Percentiles rank a stretch among this genome's conserved stretches.
Conservation (phyloP, 2,329 filamentous ascomycete genomes). For the Rosellinia necatrix region DNA sequence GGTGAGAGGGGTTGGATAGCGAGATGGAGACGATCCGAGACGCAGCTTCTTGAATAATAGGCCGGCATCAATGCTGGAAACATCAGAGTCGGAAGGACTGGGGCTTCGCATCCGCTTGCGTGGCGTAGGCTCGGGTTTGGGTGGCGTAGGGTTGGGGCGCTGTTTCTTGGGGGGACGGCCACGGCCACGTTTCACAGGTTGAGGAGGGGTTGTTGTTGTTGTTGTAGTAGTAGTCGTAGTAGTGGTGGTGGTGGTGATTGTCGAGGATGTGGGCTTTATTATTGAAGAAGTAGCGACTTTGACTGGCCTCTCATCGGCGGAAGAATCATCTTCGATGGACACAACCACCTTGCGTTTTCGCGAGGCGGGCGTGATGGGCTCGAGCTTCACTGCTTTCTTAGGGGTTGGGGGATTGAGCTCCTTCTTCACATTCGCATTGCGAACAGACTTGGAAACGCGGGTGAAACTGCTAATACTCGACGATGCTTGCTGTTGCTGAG, state of each 20-base stretch:
- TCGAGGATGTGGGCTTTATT: neutral
- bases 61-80: conserved; percentile 40
- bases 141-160: conserved; percentile 32
- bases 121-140: conserved; percentile 36
- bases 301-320: conserved; percentile 37
- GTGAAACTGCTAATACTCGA: conserved; percentile 50
- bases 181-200: conserved; percentile 35
- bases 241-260: neutral
- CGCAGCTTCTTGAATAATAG: conserved; percentile 48
- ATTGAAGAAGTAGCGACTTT: conserved; percentile 25
- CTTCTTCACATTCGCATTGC: conserved; percentile 44
- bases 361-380: conserved; percentile 43
- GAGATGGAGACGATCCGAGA: conserved; percentile 44
- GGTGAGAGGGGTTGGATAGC: conserved; percentile 40
- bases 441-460: conserved; percentile 52
- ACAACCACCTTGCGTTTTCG: conserved; percentile 43
- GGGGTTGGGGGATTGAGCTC: conserved; percentile 32
- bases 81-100: conserved; percentile 42
- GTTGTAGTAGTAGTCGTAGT: too few relatives aligned
- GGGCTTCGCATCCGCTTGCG: conserved; percentile 40
- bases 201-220: conserved; percentile 8
- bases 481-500: conserved; percentile 39
- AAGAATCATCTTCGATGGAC: conserved; percentile 39
- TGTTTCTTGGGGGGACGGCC: conserved; percentile 39
- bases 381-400: conserved; percentile 51